phyloP scores from a whole-genome alignment of 2,329 filamentous ascomycete genomes.

The Colletotrichum zoysiae region DNA sequence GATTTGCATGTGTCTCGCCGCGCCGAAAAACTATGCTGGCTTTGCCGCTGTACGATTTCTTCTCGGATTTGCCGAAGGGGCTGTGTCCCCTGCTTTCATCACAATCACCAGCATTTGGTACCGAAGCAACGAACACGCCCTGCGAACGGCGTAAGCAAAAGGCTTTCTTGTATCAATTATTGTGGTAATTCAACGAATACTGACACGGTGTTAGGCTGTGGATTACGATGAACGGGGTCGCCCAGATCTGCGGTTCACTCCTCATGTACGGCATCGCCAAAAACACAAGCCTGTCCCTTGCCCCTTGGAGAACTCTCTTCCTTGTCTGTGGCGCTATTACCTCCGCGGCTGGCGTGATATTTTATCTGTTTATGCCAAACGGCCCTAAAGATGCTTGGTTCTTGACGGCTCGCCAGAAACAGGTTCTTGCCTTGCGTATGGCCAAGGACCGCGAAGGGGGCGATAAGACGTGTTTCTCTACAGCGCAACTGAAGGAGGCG shows the following conservation, averaged over 20 bases:
- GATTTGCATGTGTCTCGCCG: conserved; percentile 59
- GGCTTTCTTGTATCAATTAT: accelerated
- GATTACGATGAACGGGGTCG: conserved; percentile 49
- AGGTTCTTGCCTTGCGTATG: conserved; percentile 54
- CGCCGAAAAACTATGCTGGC: conserved; percentile 54
- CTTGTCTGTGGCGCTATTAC: conserved; percentile 64
- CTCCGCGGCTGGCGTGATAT: conserved; percentile 55
- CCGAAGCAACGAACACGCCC: conserved; percentile 48
- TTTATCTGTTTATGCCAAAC: conserved; percentile 61
- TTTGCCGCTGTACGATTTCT: conserved; percentile 57
- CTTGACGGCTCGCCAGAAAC: conserved; percentile 56
- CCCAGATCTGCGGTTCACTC: conserved; percentile 47
- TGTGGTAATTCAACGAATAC: neutral
- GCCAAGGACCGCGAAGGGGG: conserved; percentile 50
- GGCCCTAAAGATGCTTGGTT: conserved; percentile 64
- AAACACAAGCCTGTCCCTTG: conserved; percentile 52
- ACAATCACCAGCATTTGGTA: conserved; percentile 52
- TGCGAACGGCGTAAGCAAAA: conserved; percentile 44
- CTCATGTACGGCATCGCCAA: conserved; percentile 58
- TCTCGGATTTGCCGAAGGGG: conserved; percentile 55
- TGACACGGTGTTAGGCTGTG: conserved; percentile 45
- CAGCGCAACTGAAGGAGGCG: conserved; percentile 58
- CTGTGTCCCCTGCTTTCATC: conserved; percentile 51
- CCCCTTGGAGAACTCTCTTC: conserved; percentile 62
- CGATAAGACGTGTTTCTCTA: conserved; percentile 57